Base-by-base conservation (phyloP, 805 yeast species). In the Starmerella geochares region DNA sequence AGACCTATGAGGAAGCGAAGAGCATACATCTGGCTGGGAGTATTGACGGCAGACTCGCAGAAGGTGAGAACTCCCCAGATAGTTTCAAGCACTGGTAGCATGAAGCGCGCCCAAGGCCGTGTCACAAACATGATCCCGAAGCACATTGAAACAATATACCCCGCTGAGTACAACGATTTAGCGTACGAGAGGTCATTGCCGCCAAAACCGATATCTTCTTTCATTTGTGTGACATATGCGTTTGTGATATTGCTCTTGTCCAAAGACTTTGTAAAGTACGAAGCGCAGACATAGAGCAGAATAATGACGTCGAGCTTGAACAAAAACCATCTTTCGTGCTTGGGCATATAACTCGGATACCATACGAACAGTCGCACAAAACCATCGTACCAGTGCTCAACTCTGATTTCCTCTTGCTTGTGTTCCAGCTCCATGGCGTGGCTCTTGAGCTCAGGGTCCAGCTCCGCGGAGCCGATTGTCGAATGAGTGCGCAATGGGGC, bases 161-260 rank as follows among this genome's bases (percentile, higher is more conserved):
- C 78, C 61, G 68, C 73, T 43, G 59, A 64, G 31, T 61, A 58
- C 17, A 66, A 58, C 11, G 75, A 73, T 52, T 71, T 72, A 27
- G 76, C 73, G 48, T 70, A 64, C 20, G 72, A 69, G 41, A 74
- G 65, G 54, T 75, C 76, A 51, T 75, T 69, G 3, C 75, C 77
- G 16, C 60, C 64, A 46, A 67, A 56, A 17, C 55, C 31, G 39
- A 75, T 64, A 20, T 54, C 81, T 52, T 73, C 75, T 51, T 73
- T 66, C 80, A 78, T 73, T 8, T 81, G 81, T 13, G 78, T 68
- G 25, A 73, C 78, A 58, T 76, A 78, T 3, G 83, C 81, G 54
- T 74, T 71, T 21, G 70, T 61, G 49, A 76, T 56, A 51, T 75
- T 75, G 36, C 71, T 61, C 46, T 75, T 67, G 60, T 78, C 82